Evolutionary conservation across 169 alveolate genomes (phyloP).

Genomic region (Eimeria maxima): DNA sequence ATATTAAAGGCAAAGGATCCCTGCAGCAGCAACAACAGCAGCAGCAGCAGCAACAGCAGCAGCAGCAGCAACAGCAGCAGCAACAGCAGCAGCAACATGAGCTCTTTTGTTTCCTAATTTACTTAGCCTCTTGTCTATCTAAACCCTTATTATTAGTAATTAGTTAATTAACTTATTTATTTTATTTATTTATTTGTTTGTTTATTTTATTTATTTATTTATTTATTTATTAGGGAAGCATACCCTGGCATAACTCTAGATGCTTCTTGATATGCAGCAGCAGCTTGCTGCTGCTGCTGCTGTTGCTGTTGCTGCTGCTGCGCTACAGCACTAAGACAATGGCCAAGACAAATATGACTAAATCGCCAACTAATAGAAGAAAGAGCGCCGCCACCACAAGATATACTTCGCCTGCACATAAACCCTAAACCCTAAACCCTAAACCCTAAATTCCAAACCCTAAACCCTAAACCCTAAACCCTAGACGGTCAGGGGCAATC

Average conservation of each 20-base stretch:
- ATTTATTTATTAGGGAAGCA: no score
- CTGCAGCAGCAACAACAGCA: constrained; percentile 38
- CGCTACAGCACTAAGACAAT: constrained; percentile 5
- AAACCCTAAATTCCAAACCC: constrained; percentile 4
- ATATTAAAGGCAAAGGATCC: background rate
- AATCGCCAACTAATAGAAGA: background rate
- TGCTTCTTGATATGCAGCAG: no score
- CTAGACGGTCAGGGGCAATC: background rate
- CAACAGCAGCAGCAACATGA: no score
- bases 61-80: background rate
- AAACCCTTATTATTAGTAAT: no score
- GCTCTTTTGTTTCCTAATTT: background rate
- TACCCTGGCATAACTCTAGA: no score
- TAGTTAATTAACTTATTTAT: background rate
- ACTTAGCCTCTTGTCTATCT: background rate
- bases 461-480: background rate
- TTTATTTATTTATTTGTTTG: no score
- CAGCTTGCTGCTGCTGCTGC: no score
- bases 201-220: no score
- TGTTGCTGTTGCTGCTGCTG: background rate
- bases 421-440: constrained; percentile 29
- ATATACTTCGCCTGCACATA: background rate
- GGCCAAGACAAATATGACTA: background rate
- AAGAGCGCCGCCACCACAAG: background rate
- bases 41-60: constrained; percentile 28